Evolutionary conservation across 257 asterid species (phyloP).

Genomic region (Fraxinus americana): DNA sequence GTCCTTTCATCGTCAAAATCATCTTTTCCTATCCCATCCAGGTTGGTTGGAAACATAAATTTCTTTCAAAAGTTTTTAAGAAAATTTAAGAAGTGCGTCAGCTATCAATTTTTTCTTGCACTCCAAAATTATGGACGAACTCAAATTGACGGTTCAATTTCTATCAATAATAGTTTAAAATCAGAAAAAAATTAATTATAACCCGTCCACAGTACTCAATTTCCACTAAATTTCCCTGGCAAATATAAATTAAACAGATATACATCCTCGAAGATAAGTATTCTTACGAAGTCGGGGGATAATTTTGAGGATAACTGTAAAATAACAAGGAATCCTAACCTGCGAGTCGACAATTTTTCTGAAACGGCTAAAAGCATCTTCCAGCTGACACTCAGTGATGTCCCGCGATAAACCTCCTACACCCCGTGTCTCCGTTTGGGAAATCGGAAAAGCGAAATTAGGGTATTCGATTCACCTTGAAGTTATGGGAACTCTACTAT

Average conservation of each 20-base stretch:
- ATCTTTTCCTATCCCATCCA: background rate
- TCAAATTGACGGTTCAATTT: background rate
- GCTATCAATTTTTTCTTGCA: background rate
- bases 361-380: conserved; percentile 74
- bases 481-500: no score
- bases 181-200: no score
- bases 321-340: conserved; percentile 43
- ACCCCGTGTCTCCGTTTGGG: no score
- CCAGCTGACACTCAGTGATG: conserved; percentile 90
- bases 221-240: background rate
- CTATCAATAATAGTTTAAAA: no score
- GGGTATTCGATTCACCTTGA: no score
- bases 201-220: background rate
- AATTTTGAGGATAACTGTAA: background rate
- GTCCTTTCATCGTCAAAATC: background rate
- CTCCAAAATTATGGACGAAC: background rate
- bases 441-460: no score
- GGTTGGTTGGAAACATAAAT: background rate
- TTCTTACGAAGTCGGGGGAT: background rate
- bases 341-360: conserved; percentile 88
- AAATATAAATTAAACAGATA: background rate
- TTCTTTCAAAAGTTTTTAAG: background rate
- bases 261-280: background rate
- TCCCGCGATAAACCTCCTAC: conserved; percentile 90
- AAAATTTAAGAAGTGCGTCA: background rate